These are phyloP conservation scores for Lotus japonicus DNA, from an alignment of 306 rosid species.

Conservation along the genomic window DNA sequence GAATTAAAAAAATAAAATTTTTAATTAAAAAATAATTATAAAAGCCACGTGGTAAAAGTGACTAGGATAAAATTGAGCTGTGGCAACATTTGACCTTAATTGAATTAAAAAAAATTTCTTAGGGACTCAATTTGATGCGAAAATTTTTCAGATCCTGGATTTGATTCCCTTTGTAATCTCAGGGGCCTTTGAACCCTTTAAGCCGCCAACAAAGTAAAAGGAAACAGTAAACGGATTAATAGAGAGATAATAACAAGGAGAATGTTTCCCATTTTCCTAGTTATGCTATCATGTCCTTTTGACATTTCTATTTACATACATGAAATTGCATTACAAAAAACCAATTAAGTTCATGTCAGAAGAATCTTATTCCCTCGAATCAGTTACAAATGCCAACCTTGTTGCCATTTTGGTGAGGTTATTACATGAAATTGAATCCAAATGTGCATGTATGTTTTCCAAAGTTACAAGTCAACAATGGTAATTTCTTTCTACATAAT, in stretches of 20 bases:
- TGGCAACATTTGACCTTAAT: no score
- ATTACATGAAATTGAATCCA: conserved; percentile 56
- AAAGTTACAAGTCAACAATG: conserved; percentile 36
- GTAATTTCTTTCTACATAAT: conserved; percentile 41
- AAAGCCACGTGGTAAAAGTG: no score
- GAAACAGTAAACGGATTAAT: background rate
- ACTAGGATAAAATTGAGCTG: no score
- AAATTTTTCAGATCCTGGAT: no score
- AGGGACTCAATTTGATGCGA: no score
- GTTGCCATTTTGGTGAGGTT: conserved; percentile 41
- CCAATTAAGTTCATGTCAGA: conserved; percentile 26
- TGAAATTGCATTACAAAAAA: conserved; percentile 22
- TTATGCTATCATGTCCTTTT: conserved; percentile 7
- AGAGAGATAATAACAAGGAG: conserved; percentile 1
- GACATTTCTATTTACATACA: conserved; percentile 17
- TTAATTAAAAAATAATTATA: no score
- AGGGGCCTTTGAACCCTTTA: no score
- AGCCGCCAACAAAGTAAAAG: no score
- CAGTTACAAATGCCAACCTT: conserved; percentile 73
- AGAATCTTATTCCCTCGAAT: conserved; percentile 49
- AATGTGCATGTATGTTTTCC: conserved; percentile 54
- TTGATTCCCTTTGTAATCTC: no score
- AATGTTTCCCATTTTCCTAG: background rate
- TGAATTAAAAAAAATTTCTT: no score
- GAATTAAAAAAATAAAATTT: no score